Base-by-base conservation (phyloP, 148 eudicot genomes). In the Nepenthes gracilis region DNA sequence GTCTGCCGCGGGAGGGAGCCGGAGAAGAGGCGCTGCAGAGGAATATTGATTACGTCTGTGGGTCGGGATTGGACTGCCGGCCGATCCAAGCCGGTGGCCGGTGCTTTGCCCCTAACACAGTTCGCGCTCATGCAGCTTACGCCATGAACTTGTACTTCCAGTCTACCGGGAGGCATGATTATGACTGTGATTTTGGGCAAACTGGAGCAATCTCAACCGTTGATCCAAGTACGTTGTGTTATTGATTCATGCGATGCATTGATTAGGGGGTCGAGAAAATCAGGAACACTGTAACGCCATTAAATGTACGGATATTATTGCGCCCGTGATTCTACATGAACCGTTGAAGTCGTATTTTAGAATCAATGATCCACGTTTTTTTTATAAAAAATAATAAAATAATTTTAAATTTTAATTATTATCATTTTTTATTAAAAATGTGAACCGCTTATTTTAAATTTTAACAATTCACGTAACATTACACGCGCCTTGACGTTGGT, bases 31-130 rank as follows among this genome's bases (percentile, higher is more conserved):
- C 9, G 11, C 54, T 47, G 35, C 63, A 60, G 49, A 60, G 52
- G 54, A 60, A 60, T 43, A 60, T 43, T 60, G 52, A 32, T 36
- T 60, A 23, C 43, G 63, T 47, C 15, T 60, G 53, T 12, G 53
- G 53, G 10, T 49, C 1, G 53, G 53, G 53, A 49, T 49, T 49
- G 35, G 36, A 33, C 63, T 45, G 13, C 12, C 7, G 14, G 61
- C 61, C 38, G 43, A 14, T 58, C 7, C 61, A 38, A 58, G 47
- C 43, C 11, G 53, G 1, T 6, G 53, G 53, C n/a, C 53, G 13
- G 11, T 49, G 53, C 13, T 49, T 49, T 12, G 4, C 11, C 15
- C 53, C 53, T 49, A 49, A 49, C 13, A 49, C 53, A 2, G 53
- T 49, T n/a, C 53, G 53, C 11, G 53, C 53, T 11, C 53, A 49